These are phyloP conservation scores for Gymnopilus junonius DNA, from an alignment of 768 basidiomycete species.

Conservation along the genomic window DNA sequence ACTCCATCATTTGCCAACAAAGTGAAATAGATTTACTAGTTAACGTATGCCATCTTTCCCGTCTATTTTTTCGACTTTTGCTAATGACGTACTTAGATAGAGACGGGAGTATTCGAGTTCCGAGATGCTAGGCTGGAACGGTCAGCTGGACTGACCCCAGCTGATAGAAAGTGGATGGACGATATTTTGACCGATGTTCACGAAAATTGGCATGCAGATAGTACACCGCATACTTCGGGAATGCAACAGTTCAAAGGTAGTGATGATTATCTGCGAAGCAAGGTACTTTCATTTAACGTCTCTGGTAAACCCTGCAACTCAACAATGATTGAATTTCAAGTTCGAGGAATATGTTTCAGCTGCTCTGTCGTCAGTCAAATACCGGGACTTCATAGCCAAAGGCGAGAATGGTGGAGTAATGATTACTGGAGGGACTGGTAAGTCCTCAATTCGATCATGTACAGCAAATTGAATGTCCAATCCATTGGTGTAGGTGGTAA, in stretches of 20 bases:
- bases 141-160: constrained; percentile 79
- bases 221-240: constrained; percentile 55
- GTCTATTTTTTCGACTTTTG: background rate
- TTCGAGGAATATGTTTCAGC: constrained; percentile 96
- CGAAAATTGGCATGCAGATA: constrained; percentile 72
- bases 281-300: constrained; percentile 48
- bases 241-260: constrained; percentile 90
- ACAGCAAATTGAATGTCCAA: background rate
- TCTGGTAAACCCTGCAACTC: background rate
- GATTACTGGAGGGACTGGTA: constrained; percentile 68
- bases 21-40: constrained; percentile 90
- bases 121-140: constrained; percentile 81
- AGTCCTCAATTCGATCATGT: constrained; percentile 5
- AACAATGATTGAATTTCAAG: constrained; percentile 33
- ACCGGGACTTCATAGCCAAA: constrained; percentile 82
- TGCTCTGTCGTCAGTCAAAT: constrained; percentile 87
- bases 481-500: constrained; percentile 47
- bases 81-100: constrained; percentile 58
- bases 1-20: constrained; percentile 93
- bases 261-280: constrained; percentile 91
- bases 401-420: constrained; percentile 65
- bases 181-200: constrained; percentile 89
- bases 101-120: constrained; percentile 87
- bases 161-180: constrained; percentile 98
- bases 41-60: constrained; percentile 56